Conservation (phyloP, 2,329 filamentous ascomycete species). For the Colletotrichum incanum region DNA sequence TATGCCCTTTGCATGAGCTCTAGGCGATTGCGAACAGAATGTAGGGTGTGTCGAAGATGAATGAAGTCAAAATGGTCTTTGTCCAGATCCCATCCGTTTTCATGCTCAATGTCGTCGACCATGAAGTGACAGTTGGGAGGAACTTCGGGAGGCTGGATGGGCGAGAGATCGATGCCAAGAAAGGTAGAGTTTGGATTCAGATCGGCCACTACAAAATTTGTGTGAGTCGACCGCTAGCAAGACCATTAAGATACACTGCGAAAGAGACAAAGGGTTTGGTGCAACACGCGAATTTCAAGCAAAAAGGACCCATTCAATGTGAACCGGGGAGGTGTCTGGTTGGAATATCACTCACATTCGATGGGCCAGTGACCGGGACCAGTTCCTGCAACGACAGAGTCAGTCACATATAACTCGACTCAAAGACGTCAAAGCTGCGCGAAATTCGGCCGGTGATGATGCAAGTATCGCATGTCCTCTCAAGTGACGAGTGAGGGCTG, state of each 20-base stretch:
- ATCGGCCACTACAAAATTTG: slow-evolving; percentile 59
- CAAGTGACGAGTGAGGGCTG: background rate
- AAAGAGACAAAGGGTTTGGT: background rate
- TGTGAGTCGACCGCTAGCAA: slow-evolving; percentile 40
- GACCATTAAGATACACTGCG: background rate
- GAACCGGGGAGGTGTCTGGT: background rate
- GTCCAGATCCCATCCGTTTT: slow-evolving; percentile 64
- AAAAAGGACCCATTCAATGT: background rate
- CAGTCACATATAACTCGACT: slow-evolving; percentile 25
- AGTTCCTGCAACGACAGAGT: slow-evolving; percentile 55
- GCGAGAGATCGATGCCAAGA: slow-evolving; percentile 66
- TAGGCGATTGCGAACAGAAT: slow-evolving; percentile 60
- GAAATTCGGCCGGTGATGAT: background rate
- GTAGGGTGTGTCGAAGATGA: slow-evolving; percentile 64
- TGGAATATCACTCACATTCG: slow-evolving; percentile 58
- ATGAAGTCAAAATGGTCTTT: slow-evolving; percentile 65
- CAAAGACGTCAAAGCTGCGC: background rate
- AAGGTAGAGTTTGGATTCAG: slow-evolving; percentile 61
- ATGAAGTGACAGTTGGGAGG: slow-evolving; percentile 67
- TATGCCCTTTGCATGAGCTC: slow-evolving; percentile 60
- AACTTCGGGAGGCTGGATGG: slow-evolving; percentile 67
- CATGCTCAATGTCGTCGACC: slow-evolving; percentile 67
- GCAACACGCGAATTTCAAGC: too few relatives aligned
- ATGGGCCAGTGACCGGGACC: slow-evolving; percentile 68
- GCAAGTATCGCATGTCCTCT: background rate